Evolutionary conservation across 2,329 filamentous ascomycete species (phyloP).

Genomic region (Mollisiaceae sp.): DNA sequence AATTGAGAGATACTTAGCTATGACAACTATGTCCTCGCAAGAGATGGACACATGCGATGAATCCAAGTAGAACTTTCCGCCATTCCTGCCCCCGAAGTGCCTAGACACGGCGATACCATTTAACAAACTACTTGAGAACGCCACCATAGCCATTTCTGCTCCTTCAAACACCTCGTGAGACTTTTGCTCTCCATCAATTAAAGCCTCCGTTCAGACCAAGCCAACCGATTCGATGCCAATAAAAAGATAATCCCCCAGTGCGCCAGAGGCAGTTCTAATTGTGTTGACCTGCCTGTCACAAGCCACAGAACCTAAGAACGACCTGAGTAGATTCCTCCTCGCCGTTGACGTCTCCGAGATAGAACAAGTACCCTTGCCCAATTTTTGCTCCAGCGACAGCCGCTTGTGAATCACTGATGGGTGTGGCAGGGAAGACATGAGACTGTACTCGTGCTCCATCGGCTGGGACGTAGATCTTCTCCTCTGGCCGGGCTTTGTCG

Average conservation of each 20-base stretch:
- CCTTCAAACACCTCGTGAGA: neutral
- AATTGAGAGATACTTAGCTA: neutral
- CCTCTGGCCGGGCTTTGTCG: slow-evolving; percentile 30
- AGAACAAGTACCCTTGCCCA: slow-evolving; percentile 38
- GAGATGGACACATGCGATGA: neutral
- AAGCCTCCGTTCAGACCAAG: neutral
- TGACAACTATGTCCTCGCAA: neutral
- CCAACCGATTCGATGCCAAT: too few relatives aligned
- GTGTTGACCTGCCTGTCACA: slow-evolving; percentile 16
- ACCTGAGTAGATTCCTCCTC: slow-evolving; percentile 33
- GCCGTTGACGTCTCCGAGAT: slow-evolving; percentile 41
- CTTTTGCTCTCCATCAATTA: neutral
- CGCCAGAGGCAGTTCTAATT: neutral
- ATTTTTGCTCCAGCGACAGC: slow-evolving; percentile 37
- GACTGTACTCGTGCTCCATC: slow-evolving; percentile 26
- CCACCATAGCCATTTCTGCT: neutral
- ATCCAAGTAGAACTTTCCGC: neutral
- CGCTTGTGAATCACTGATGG: slow-evolving; percentile 33
- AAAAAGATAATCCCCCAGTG: neutral
- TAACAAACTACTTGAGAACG: neutral
- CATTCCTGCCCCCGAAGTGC: too few relatives aligned
- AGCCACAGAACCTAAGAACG: slow-evolving; percentile 38
- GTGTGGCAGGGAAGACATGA: slow-evolving; percentile 23
- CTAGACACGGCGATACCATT: neutral
- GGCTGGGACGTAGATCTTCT: slow-evolving; percentile 40